Conservation (phyloP, 768 basidiomycete species). For the Kwoniella heveanensis region DNA sequence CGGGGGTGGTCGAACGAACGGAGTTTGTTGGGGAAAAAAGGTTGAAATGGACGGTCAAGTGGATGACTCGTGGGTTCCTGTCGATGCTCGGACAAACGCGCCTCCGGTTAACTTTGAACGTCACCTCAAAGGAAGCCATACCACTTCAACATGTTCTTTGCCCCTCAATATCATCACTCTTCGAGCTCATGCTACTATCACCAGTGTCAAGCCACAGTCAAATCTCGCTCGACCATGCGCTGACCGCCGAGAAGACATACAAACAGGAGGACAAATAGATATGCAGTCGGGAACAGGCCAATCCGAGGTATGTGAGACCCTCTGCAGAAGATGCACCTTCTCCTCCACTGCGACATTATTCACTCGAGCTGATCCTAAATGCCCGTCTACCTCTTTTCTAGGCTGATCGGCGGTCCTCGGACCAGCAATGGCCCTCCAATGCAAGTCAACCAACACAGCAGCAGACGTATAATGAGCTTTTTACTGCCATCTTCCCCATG, state of each 20-base stretch:
- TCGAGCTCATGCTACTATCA: no score
- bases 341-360: not conserved
- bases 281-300: not conserved
- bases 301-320: not conserved
- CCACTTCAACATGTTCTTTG: no score
- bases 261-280: not conserved
- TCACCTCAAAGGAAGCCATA: no score
- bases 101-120: not conserved
- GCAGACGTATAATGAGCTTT: not conserved
- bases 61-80: not conserved
- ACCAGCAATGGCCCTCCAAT: not conserved
- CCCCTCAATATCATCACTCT: no score
- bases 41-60: not conserved
- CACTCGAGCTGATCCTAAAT: not conserved
- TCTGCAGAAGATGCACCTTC: not conserved
- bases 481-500: slow-evolving; percentile 9
- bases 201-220: no score
- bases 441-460: not conserved
- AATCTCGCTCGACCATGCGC: not conserved
- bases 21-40: not conserved
- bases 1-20: not conserved
- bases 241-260: not conserved
- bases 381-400: not conserved
- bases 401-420: not conserved
- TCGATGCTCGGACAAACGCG: not conserved